Percentiles rank a stretch among this genome's conserved stretches.
phyloP scores from a whole-genome alignment of 2,329 filamentous ascomycete genomes.

The Diatrype stigma region DNA sequence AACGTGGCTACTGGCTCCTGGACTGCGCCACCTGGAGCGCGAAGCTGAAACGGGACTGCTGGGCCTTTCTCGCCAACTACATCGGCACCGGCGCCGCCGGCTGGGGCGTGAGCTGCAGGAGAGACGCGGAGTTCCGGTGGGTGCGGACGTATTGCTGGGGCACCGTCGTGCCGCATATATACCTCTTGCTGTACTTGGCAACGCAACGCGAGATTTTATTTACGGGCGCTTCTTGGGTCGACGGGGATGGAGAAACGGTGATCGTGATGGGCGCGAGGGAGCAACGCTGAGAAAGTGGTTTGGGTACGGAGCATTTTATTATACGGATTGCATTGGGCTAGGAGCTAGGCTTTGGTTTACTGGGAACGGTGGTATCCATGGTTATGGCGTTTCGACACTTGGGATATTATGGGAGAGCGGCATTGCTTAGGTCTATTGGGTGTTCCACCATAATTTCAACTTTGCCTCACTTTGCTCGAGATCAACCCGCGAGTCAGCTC shows the following conservation, averaged over 20 bases:
- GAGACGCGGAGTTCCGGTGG: constrained; percentile 38
- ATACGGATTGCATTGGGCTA: background rate
- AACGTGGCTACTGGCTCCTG: constrained; percentile 76
- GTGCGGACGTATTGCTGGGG: constrained; percentile 78
- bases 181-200: constrained; percentile 69
- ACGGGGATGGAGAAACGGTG: constrained; percentile 53
- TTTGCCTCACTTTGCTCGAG: too few species aligned
- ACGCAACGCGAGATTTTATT: constrained; percentile 59
- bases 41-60: constrained; percentile 48
- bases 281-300: background rate
- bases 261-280: constrained; percentile 34
- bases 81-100: constrained; percentile 57
- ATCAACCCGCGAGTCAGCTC: too few species aligned
- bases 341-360: background rate
- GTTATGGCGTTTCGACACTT: too few species aligned
- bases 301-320: background rate
- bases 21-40: constrained; percentile 52
- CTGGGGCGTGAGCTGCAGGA: constrained; percentile 61
- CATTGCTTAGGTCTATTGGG: too few species aligned
- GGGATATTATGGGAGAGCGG: too few species aligned
- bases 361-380: too few species aligned
- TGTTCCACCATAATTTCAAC: too few species aligned
- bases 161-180: constrained; percentile 66
- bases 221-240: constrained; percentile 62
- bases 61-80: constrained; percentile 58